Base-by-base conservation (phyloP, 331 rosid genomes). In the Malus hybrid region DNA sequence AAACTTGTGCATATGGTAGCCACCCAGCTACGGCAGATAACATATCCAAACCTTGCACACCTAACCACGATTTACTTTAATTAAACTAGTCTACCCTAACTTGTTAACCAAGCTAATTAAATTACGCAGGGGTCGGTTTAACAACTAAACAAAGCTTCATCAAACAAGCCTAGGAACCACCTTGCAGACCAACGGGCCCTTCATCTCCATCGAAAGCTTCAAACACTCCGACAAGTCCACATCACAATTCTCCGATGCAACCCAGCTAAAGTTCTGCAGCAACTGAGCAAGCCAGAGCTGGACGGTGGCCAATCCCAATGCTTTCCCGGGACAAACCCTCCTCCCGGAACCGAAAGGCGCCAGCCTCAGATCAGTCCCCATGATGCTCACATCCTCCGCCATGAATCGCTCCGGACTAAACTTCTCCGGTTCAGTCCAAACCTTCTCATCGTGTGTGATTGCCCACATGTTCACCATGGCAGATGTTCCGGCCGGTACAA, bases 401-500 rank as follows among this genome's bases (percentile, higher is more conserved):
- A 85, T 32, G 28, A 91, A 91, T 6, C 97, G 53, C 63, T 88
- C 89, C 1, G 97, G 97, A 2, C 77, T 79, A 30, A 89, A 92
- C 75, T 32, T 33, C 5, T 75, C 81, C 0, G 96, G 85, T 5
- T 87, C 86, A 0, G 32, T 1, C 97, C 97, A 89, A 0, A 88
- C 63, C 3, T 33, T 68, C 13, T 79, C 87, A 6, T 81, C 80
- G 11, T 87, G 96, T 0, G 96, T 85, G 5, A 92, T 92, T 1
- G 96, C 90, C 96, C 97, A 92, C 96, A 92, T 92, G 78, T 92
- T 92, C 14, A 92, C 93, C 88, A 92, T 92, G 2, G 97, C 90
- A 0, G 89, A 88, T 0, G 97, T 87, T 0, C 96, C 92, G 0
- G 89, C 85, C 0, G 97, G 93, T 6, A 92, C 12, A 30, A 62